Evolutionary conservation across 2,329 filamentous ascomycete species (phyloP), one percentile per base, ranked within the genome.

Genomic region (Claviceps spartinae): DNA sequence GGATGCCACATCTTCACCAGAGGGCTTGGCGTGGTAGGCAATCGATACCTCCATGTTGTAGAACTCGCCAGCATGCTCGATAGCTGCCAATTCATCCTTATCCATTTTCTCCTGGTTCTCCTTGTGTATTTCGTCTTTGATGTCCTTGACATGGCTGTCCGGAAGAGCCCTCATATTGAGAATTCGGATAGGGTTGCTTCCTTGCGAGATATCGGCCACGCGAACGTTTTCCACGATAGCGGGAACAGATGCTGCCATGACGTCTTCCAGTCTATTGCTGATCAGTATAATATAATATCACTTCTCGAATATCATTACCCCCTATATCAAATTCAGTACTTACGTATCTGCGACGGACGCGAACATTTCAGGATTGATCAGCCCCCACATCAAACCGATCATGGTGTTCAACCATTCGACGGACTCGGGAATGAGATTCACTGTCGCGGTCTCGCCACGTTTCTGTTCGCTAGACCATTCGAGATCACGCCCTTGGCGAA

Each of bases 351-450:
- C 90, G 8, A 96, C 79, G 5, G 81, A 80, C n/a, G 81, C 74
- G 66, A 98, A 93, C 86, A 97, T 94, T 44, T 97, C 91, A 0
- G 93, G 91, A 62, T 97, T 94, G 57, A 96, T 83, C 4, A 97
- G 72, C 0, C 88, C 86, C 93, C 93, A 98, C 44, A 93, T 76
- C 43, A 95, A 79, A 1, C 79, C 80, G 4, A 97, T 68, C 49
- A 93, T 79, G 0, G 87, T 90, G 65, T 98, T 98, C 78, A 98
- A 85, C 93, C 93, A 97, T 55, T 90, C 85, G 6, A 95, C 90
- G 0, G 87, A 94, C 68, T 96, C 91, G 0, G 91, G 91, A 6
- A 97, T 84, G 30, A 97, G 72, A 61, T 96, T 96, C 34, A 85
- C 82, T 2, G 86, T 88, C 1, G 91, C 88, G 66, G 82, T 89